Evolutionary conservation across 768 basidiomycete genomes (phyloP).

Genomic region (Coprinopsis sp.): DNA sequence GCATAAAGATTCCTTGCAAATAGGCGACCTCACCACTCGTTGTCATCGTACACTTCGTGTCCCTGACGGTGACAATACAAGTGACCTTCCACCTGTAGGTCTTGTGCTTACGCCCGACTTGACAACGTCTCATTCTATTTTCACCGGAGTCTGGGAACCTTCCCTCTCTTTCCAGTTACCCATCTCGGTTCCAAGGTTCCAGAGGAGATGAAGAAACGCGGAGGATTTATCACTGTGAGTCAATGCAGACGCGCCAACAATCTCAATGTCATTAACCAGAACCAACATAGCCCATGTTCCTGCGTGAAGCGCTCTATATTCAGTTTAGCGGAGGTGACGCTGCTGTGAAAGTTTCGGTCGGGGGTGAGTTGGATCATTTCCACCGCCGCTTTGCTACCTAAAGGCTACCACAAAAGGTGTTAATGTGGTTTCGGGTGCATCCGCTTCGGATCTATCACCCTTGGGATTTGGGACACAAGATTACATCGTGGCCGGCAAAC

Average conservation of each 20-base stretch:
- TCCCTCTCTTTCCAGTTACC: conserved; percentile 10
- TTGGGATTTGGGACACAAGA: conserved; percentile 5
- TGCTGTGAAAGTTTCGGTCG: conserved; percentile 15
- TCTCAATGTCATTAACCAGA: background rate
- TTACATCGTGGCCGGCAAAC: conserved; percentile 15
- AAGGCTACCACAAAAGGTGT: background rate
- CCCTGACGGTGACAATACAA: conserved; percentile 7
- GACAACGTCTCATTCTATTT: background rate
- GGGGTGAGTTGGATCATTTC: conserved; percentile 1
- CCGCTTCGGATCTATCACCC: background rate
- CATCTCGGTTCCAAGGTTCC: conserved; percentile 6
- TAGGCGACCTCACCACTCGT: conserved; percentile 4
- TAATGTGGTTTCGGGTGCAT: conserved; percentile 12
- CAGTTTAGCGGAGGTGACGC: conserved; percentile 1
- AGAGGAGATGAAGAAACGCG: conserved; percentile 9
- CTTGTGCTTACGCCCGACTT: background rate
- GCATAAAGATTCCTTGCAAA: background rate
- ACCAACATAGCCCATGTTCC: conserved; percentile 13
- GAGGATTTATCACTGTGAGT: conserved; percentile 13
- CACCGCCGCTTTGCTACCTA: background rate
- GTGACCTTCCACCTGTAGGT: conserved; percentile 7
- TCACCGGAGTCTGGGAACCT: conserved; percentile 8
- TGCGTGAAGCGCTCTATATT: conserved; percentile 15
- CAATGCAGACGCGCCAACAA: background rate
- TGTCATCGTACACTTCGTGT: conserved; percentile 17